Conservation (phyloP, 2,329 filamentous ascomycete genomes). For the Ceratocystis huliohia region DNA sequence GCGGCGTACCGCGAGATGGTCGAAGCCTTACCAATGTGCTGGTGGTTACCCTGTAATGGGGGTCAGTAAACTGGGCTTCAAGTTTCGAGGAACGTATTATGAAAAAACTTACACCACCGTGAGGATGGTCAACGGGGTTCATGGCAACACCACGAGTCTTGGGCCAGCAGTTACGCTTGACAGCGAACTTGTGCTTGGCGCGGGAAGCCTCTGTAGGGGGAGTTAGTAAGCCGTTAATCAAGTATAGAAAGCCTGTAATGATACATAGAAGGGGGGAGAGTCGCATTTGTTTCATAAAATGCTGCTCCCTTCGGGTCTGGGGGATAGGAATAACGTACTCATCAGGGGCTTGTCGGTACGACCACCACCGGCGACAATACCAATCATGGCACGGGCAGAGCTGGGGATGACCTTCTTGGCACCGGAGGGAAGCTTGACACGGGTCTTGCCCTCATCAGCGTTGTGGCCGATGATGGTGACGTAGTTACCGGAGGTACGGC, state of each 20-base stretch:
- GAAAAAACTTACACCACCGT: conserved; percentile 61
- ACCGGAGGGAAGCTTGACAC: conserved; percentile 96
- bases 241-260: conserved; percentile 24
- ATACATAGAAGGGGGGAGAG: neutral
- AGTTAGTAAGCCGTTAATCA: conserved; percentile 29
- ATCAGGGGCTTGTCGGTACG: conserved; percentile 99
- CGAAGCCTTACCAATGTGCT: conserved; percentile 99
- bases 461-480: conserved; percentile 96
- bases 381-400: conserved; percentile 92
- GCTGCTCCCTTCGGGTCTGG: neutral
- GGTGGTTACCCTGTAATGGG: conserved; percentile 75
- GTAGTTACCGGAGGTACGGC: conserved; percentile 98
- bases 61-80: conserved; percentile 31
- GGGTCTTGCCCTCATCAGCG: conserved; percentile 98
- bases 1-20: conserved; percentile 97
- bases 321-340: conserved; percentile 44
- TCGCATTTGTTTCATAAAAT: neutral
- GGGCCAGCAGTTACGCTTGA: conserved; percentile 99
- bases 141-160: conserved; percentile 99
- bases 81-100: neutral
- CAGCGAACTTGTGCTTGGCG: conserved; percentile 99
- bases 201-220: conserved; percentile 76
- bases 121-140: conserved; percentile 99
- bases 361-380: conserved; percentile 97
- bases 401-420: conserved; percentile 98